Conservation (phyloP, 345 rosid genomes). For the Euphorbia peplus region DNA sequence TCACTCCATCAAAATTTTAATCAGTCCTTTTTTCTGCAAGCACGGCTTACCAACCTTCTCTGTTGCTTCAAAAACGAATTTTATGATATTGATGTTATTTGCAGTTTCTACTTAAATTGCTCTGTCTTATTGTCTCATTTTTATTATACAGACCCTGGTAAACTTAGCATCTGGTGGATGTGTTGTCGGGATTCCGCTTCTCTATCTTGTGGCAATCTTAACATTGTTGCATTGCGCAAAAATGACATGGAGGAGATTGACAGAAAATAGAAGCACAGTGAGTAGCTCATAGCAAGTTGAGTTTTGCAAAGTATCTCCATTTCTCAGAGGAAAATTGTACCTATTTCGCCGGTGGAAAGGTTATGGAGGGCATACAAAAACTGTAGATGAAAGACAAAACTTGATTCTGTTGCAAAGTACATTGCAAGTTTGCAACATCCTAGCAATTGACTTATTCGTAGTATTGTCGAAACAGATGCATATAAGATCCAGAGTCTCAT, state of each 20-base stretch:
- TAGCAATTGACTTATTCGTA: neutral
- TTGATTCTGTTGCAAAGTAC: neutral
- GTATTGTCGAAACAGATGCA: no score
- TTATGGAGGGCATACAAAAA: neutral
- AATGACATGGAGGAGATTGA: conserved; percentile 74
- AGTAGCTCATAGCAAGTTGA: neutral
- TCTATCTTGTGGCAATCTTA: conserved; percentile 59
- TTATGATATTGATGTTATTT: conserved; percentile 6
- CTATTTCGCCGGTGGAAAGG: neutral
- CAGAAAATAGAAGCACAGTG: conserved; percentile 42
- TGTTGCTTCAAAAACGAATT: neutral
- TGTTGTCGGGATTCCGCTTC: conserved; percentile 70
- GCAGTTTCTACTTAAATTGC: conserved; percentile 1
- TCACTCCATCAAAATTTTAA: no score
- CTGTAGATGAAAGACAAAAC: neutral
- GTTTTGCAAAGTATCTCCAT: neutral
- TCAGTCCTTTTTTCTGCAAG: no score
- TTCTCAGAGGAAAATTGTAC: neutral
- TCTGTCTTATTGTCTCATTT: conserved; percentile 2
- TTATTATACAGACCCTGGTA: conserved; percentile 60
- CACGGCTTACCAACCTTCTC: neutral
- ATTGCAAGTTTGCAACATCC: neutral
- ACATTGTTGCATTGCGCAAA: conserved; percentile 69
- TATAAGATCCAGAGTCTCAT: neutral
- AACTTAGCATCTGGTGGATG: conserved; percentile 85